These are phyloP conservation scores for Alternaria dauci DNA, from an alignment of 2,329 filamentous ascomycete species.

Conservation along the genomic window DNA sequence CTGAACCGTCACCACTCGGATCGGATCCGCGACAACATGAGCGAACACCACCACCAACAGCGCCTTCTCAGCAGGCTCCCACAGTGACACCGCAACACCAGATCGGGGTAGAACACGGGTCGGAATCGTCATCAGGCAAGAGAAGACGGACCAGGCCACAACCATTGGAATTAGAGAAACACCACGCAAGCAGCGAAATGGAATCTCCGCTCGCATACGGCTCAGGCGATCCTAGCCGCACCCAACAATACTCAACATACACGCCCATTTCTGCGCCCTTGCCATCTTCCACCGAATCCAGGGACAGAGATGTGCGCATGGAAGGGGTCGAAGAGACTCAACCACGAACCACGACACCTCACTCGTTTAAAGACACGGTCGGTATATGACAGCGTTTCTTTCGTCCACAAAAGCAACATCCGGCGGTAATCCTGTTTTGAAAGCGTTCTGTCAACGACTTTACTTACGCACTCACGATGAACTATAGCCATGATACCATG, in stretches of 20 bases:
- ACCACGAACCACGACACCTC: constrained; percentile 51
- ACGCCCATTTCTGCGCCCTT: constrained; percentile 50
- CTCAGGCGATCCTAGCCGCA: constrained; percentile 38
- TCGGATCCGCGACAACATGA: constrained; percentile 37
- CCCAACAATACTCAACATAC: constrained; percentile 43
- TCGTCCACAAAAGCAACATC: constrained; percentile 48
- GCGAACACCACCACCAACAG: constrained; percentile 40
- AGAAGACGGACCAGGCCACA: constrained; percentile 44
- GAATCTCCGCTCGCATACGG: constrained; percentile 44
- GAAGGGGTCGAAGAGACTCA: constrained; percentile 51
- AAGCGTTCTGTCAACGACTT: constrained; percentile 50
- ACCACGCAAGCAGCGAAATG: constrained; percentile 37
- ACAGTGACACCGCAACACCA: constrained; percentile 42
- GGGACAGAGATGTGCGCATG: constrained; percentile 48
- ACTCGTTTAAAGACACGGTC: constrained; percentile 55
- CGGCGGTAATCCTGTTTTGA: constrained; percentile 51
- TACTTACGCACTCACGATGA: constrained; percentile 51
- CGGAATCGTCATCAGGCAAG: constrained; percentile 49
- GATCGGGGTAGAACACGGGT: constrained; percentile 36
- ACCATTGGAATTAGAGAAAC: constrained; percentile 45
- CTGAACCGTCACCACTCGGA: constrained; percentile 32
- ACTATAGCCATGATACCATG: constrained; percentile 48
- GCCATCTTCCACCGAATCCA: constrained; percentile 42
- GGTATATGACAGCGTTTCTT: constrained; percentile 53
- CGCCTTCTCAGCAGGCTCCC: constrained; percentile 25